Evolutionary conservation across 306 rosid genomes (phyloP).

Genomic region (Fragaria iinumae): DNA sequence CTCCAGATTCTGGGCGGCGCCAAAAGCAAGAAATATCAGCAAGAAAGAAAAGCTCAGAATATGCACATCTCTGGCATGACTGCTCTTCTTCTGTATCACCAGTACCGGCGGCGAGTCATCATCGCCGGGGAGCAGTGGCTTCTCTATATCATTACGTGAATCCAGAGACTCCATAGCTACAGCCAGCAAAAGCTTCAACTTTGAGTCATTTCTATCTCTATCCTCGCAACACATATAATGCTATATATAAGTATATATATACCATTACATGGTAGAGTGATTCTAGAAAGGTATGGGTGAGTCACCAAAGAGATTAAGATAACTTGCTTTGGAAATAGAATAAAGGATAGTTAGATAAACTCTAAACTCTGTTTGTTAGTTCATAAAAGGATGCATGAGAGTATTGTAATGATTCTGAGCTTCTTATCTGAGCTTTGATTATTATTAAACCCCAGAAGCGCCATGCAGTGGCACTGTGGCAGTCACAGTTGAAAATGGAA

Average conservation of each 20-base stretch:
- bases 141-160: conserved; percentile 44
- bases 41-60: conserved; percentile 66
- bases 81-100: conserved; percentile 21
- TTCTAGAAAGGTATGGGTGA: neutral
- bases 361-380: neutral
- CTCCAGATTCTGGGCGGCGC: conserved; percentile 90
- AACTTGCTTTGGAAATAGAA: neutral
- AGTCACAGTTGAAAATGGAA: neutral
- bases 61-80: conserved; percentile 56
- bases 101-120: conserved; percentile 22
- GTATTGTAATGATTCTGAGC: neutral
- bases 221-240: neutral
- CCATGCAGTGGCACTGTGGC: conserved; percentile 5
- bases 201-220: neutral
- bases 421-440: neutral
- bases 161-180: conserved; percentile 45
- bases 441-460: neutral
- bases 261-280: neutral
- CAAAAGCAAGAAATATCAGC: conserved; percentile 76
- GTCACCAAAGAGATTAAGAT: neutral
- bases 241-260: neutral
- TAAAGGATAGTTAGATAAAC: neutral
- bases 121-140: conserved; percentile 41
- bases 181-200: neutral
- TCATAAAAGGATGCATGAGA: neutral